These are phyloP conservation scores for Ceratobasidium sp. DNA, from an alignment of 1,284 basidiomycete species.

Conservation along the genomic window DNA sequence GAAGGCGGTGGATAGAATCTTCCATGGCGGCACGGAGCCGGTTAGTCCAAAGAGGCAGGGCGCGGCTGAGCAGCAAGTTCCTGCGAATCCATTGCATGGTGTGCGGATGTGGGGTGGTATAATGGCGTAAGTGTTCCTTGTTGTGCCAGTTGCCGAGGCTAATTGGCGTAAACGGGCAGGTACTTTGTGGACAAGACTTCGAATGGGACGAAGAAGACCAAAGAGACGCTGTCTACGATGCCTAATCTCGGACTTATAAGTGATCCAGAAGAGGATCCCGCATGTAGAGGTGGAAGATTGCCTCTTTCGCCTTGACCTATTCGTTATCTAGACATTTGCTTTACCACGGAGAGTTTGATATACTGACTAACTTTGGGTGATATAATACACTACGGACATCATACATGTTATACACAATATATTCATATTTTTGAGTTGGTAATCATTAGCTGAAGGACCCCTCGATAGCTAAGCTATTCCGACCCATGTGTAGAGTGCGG, in stretches of 20 bases:
- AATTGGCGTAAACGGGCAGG: not conserved
- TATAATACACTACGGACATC: constrained; percentile 37
- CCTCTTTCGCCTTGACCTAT: constrained; percentile 39
- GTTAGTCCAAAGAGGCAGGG: constrained; percentile 31
- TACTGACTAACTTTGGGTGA: not conserved
- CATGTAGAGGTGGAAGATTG: too few relatives aligned
- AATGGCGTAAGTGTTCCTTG: constrained; percentile 34
- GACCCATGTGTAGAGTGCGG: constrained; percentile 41
- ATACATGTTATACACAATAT: constrained; percentile 32
- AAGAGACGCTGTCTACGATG: constrained; percentile 19
- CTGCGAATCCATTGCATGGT: constrained; percentile 39
- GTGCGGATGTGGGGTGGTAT: constrained; percentile 42
- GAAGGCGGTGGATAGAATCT: constrained; percentile 20
- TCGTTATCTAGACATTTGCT: constrained; percentile 15
- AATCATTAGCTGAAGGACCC: not conserved
- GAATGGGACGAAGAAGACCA: constrained; percentile 27
- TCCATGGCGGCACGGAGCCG: constrained; percentile 32
- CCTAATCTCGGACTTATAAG: not conserved
- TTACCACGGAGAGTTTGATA: not conserved
- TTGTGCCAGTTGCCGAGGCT: not conserved
- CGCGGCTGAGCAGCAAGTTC: constrained; percentile 39
- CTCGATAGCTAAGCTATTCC: constrained; percentile 14
- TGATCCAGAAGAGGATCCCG: constrained; percentile 23
- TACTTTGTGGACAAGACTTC: constrained; percentile 43
- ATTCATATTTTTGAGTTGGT: constrained; percentile 8